Evolutionary conservation across 129 eudicot genomes (phyloP).

Genomic region (Saposhnikovia divaricata): DNA sequence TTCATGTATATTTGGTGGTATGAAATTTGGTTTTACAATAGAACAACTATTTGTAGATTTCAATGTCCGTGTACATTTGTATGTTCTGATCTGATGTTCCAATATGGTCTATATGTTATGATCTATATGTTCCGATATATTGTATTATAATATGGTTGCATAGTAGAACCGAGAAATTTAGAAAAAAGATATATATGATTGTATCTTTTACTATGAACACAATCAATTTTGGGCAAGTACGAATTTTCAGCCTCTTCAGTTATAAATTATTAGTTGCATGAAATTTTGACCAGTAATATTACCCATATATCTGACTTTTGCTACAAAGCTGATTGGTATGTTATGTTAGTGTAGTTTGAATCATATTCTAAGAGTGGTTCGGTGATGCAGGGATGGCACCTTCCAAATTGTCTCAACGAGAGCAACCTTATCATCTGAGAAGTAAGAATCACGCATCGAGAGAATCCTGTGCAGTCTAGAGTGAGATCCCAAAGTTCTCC

Average conservation of each 20-base stretch:
- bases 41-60: too few species aligned
- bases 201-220: background rate
- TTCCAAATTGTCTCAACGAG: background rate
- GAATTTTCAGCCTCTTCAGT: background rate
- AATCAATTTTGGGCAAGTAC: background rate
- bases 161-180: too few species aligned
- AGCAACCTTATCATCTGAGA: conserved; percentile 30
- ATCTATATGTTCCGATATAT: too few species aligned
- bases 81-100: too few species aligned
- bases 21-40: too few species aligned
- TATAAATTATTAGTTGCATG: background rate
- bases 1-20: too few species aligned
- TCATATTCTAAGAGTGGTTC: background rate
- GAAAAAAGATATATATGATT: too few species aligned
- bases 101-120: too few species aligned
- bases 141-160: too few species aligned
- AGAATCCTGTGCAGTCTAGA: conserved; percentile 19
- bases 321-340: background rate
- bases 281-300: background rate
- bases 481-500: conserved; percentile 19
- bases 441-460: conserved; percentile 10
- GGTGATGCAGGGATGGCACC: background rate
- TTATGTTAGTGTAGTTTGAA: background rate
- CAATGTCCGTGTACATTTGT: too few species aligned
- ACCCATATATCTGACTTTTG: background rate